Percentiles rank a stretch among this genome's conserved stretches.
These are phyloP conservation scores for Penicillium odoratum DNA, from an alignment of 495 filamentous ascomycete species.

Conservation along the genomic window DNA sequence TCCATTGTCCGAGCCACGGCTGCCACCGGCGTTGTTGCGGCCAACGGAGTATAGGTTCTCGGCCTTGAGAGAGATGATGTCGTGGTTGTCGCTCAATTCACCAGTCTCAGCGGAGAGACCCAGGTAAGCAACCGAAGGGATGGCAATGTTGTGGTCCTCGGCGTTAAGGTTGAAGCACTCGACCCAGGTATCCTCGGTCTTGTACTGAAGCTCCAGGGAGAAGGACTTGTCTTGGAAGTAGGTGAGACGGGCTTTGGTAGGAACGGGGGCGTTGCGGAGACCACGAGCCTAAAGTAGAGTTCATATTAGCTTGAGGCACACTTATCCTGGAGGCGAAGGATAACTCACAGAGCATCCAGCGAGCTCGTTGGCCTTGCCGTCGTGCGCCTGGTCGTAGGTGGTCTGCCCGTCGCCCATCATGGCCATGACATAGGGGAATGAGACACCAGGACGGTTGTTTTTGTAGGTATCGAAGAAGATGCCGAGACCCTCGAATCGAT, in stretches of 20 bases:
- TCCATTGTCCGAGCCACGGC: slow-evolving; percentile 33
- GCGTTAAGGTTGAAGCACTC: slow-evolving; percentile 75
- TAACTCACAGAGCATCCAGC: slow-evolving; percentile 81
- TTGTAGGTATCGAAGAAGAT: slow-evolving; percentile 99
- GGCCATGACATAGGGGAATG: slow-evolving; percentile 98
- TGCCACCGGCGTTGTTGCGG: slow-evolving; percentile 35
- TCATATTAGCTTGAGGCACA: neutral
- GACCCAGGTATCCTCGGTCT: slow-evolving; percentile 81
- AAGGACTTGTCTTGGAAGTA: slow-evolving; percentile 97
- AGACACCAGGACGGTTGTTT: slow-evolving; percentile 93
- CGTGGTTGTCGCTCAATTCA: slow-evolving; percentile 96
- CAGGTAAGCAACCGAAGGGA: slow-evolving; percentile 89
- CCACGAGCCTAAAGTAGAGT: slow-evolving; percentile 65
- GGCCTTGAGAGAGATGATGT: slow-evolving; percentile 85
- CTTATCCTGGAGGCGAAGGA: neutral
- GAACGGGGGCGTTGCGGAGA: slow-evolving; percentile 71
- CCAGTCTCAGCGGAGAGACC: slow-evolving; percentile 96
- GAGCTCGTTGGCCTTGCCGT: slow-evolving; percentile 90
- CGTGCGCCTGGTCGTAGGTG: slow-evolving; percentile 87
- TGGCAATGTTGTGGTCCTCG: slow-evolving; percentile 66
- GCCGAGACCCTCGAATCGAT: slow-evolving; percentile 92
- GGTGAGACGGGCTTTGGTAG: slow-evolving; percentile 84
- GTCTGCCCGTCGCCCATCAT: slow-evolving; percentile 94
- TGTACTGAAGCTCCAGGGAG: slow-evolving; percentile 91
- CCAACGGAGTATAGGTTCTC: slow-evolving; percentile 82